Conservation (phyloP, 192 early-diverging fungal genomes). For the Obelidium mucronatum region DNA sequence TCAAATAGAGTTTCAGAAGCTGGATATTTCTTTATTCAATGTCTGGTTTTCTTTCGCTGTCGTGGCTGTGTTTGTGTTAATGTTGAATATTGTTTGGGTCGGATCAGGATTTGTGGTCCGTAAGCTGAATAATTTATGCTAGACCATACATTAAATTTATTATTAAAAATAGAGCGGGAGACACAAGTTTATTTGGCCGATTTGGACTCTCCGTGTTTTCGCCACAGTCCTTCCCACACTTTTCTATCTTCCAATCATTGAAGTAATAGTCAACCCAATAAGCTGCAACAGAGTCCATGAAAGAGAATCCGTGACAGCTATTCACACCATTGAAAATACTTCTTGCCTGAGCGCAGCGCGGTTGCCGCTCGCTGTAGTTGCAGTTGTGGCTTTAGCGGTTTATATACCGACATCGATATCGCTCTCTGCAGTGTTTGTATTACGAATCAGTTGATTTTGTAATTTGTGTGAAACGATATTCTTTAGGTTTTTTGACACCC, state of each 20-base stretch:
- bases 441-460: not conserved
- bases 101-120: conserved; percentile 8
- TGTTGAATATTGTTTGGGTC: conserved; percentile 13
- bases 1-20: not conserved
- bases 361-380: not conserved
- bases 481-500: conserved; percentile 26
- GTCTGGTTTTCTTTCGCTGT: not conserved
- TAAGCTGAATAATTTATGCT: too few relatives aligned
- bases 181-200: conserved; percentile 14
- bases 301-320: not conserved
- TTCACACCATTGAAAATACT: not conserved
- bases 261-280: conserved; percentile 8
- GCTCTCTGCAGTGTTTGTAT: not conserved
- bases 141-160: too few relatives aligned
- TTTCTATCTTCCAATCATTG: conserved; percentile 20
- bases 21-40: not conserved
- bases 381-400: conserved; percentile 2
- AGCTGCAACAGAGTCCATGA: not conserved
- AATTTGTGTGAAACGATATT: too few relatives aligned
- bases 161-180: not conserved
- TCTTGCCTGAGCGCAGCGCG: not conserved
- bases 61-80: not conserved
- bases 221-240: conserved; percentile 20
- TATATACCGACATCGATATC: not conserved
- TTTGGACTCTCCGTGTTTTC: conserved; percentile 13